These are phyloP conservation scores for Phyllosticta citrichinensis DNA, from an alignment of 2,329 filamentous ascomycete genomes.

Conservation along the genomic window DNA sequence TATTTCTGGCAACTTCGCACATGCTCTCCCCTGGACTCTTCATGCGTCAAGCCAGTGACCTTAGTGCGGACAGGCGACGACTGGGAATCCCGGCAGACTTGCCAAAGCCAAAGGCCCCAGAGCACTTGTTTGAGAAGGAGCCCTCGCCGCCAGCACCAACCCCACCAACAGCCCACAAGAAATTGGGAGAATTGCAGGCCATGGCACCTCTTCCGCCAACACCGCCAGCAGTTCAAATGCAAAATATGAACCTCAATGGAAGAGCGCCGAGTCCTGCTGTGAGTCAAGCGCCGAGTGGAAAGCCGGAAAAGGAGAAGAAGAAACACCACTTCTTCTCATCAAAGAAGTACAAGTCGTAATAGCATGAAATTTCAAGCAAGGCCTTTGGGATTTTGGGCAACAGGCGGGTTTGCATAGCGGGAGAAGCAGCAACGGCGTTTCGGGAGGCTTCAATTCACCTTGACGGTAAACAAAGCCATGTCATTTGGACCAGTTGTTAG, in stretches of 20 bases:
- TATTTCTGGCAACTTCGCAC: constrained; percentile 84
- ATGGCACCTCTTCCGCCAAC: constrained; percentile 21
- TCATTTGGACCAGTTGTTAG: no score
- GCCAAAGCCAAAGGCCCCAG: constrained; percentile 71
- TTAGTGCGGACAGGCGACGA: constrained; percentile 63
- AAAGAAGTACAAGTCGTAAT: constrained; percentile 10
- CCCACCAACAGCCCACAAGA: constrained; percentile 31
- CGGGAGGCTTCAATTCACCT: neutral
- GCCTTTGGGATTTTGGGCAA: neutral
- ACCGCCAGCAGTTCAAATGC: constrained; percentile 21
- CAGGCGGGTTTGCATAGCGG: constrained; percentile 8
- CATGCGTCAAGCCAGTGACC: constrained; percentile 69
- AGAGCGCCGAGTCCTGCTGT: constrained; percentile 1
- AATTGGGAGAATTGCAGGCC: constrained; percentile 12
- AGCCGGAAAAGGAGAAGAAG: constrained; percentile 42
- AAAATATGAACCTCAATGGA: constrained; percentile 16
- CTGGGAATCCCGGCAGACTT: constrained; percentile 74
- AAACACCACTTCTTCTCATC: constrained; percentile 46
- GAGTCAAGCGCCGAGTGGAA: constrained; percentile 17
- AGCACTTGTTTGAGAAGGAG: constrained; percentile 72
- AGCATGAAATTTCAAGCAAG: neutral
- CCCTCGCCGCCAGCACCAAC: constrained; percentile 45
- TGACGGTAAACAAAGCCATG: neutral
- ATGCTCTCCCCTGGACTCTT: constrained; percentile 84
- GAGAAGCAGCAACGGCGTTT: constrained; percentile 8